Evolutionary conservation across 2,329 filamentous ascomycete genomes (phyloP).

Genomic region (Chrysoporthe austroafricana): DNA sequence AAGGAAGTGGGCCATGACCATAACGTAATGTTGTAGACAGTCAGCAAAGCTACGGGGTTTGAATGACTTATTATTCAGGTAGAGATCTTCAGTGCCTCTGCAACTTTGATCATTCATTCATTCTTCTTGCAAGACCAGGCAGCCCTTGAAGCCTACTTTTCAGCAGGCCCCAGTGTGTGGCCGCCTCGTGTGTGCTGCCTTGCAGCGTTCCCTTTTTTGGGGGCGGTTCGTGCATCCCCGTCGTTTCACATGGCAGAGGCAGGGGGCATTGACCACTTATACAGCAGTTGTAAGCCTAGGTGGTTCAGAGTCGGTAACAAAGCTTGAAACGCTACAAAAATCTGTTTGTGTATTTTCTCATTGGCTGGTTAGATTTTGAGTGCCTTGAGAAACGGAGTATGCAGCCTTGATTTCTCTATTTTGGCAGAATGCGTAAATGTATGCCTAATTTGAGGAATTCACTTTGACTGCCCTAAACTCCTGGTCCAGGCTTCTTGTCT

Average conservation of each 20-base stretch:
- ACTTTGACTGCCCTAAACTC: not conserved
- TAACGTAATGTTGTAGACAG: not conserved
- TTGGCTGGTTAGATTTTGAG: not conserved
- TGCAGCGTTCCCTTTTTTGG: not conserved
- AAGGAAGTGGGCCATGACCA: not conserved
- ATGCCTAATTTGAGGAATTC: not conserved
- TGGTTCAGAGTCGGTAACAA: not conserved
- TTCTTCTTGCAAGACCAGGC: not conserved
- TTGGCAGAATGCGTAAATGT: not conserved
- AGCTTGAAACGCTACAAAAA: not conserved
- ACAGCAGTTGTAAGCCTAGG: too few species aligned
- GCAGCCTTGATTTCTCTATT: not conserved
- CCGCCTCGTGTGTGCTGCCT: conserved; percentile 1
- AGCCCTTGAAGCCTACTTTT: not conserved
- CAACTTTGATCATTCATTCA: not conserved
- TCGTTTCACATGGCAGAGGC: too few species aligned
- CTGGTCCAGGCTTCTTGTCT: not conserved
- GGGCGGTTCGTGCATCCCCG: not conserved
- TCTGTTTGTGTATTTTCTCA: not conserved
- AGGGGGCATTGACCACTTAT: too few species aligned
- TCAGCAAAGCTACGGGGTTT: not conserved
- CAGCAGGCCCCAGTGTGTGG: not conserved
- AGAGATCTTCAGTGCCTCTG: not conserved
- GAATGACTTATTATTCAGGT: not conserved
- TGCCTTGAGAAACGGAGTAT: not conserved